phyloP scores from a whole-genome alignment of 176 grass and related monocot species.

The Aechmea fasciata region DNA sequence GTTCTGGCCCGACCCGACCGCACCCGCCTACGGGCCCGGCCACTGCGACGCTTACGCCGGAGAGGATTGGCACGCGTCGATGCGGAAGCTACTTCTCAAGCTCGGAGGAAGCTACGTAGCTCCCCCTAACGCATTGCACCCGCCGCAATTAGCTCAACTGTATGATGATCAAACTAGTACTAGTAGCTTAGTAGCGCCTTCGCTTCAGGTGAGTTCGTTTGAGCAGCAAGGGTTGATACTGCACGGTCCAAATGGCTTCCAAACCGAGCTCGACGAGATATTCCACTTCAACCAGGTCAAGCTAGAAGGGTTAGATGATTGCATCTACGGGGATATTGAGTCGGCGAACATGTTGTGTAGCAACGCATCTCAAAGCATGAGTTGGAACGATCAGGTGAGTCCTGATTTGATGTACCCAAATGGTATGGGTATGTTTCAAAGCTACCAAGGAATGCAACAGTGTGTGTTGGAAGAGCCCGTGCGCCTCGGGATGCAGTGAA shows the following conservation, averaged over 20 bases:
- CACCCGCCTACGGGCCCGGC: no score
- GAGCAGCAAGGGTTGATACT: background rate
- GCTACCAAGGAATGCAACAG: conserved; percentile 24
- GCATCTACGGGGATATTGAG: conserved; percentile 5
- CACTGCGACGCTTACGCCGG: no score
- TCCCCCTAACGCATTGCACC: no score
- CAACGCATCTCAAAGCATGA: background rate
- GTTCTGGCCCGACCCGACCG: no score
- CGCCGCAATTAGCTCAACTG: no score
- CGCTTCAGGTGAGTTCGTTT: background rate
- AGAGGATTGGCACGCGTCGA: no score
- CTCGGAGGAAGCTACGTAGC: no score
- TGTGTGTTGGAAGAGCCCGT: conserved; percentile 16
- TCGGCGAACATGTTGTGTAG: background rate
- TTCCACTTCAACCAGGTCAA: conserved; percentile 26
- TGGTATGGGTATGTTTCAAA: conserved; percentile 17
- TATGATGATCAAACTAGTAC: background rate
- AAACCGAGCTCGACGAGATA: conserved; percentile 25
- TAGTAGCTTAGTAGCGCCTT: background rate
- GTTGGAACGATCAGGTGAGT: conserved; percentile 27
- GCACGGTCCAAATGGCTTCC: background rate
- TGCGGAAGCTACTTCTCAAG: no score
- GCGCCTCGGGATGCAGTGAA: conserved; percentile 16
- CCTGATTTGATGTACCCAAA: conserved; percentile 13
- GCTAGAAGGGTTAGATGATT: conserved; percentile 25